phyloP scores from a whole-genome alignment of 176 grass and related monocot species.

The Aechmea fasciata region DNA sequence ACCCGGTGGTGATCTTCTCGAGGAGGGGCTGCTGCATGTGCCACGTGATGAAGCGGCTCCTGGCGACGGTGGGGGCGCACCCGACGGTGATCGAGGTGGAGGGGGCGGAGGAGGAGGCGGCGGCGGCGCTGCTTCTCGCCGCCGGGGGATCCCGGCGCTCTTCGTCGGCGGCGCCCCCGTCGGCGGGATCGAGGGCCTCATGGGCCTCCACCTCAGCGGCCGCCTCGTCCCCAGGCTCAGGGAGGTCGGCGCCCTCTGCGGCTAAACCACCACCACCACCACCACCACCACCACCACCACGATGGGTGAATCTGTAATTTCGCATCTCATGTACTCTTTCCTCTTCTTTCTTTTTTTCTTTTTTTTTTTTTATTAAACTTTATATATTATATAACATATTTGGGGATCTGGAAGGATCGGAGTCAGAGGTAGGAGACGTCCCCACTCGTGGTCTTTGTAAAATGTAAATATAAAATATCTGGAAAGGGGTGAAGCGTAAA shows the following conservation, averaged over 20 bases:
- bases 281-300: too few relatives aligned
- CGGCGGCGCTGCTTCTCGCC: slow-evolving; percentile 20
- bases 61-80: slow-evolving; percentile 65
- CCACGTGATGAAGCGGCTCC: slow-evolving; percentile 77
- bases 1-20: slow-evolving; percentile 69
- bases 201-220: slow-evolving; percentile 82
- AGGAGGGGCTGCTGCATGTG: slow-evolving; percentile 82
- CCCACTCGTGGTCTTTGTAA: neutral
- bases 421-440: neutral
- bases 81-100: slow-evolving; percentile 81
- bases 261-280: neutral
- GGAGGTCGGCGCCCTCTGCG: slow-evolving; percentile 28
- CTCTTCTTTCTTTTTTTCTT: neutral
- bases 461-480: neutral
- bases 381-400: neutral
- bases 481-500: neutral
- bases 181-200: slow-evolving; percentile 79
- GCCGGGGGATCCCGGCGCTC: slow-evolving; percentile 48
- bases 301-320: slow-evolving; percentile 11
- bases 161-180: slow-evolving; percentile 72
- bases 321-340: slow-evolving; percentile 4
- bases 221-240: slow-evolving; percentile 33
- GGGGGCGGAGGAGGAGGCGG: slow-evolving; percentile 38
- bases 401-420: slow-evolving; percentile 27
- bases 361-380: slow-evolving; percentile 4